Evolutionary conservation across 805 yeast genomes (phyloP), one percentile per base, ranked within the genome.

Genomic region (Lipomyces yamanashiensis): DNA sequence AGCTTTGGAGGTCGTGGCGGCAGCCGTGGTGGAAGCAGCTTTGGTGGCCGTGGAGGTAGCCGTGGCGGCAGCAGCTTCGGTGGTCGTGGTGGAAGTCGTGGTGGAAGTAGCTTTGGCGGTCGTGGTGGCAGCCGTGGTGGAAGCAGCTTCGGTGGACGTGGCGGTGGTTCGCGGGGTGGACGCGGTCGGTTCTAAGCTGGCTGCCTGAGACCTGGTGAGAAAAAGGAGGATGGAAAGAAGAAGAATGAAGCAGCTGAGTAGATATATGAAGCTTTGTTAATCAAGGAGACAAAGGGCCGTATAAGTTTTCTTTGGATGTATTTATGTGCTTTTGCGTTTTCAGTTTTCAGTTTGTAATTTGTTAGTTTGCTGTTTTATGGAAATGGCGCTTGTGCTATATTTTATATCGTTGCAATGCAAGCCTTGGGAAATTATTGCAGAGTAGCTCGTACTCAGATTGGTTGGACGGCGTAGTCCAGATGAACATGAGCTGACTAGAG

Each of bases 41-140:
- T 62, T 34, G 68, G 73, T n/a, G 62, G 69, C 40, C 58, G 72
- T 41, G 60, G 72, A 40, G 70, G 74, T 58, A 62, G 69, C 50
- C 74, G 79, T 36, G 77, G 79, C 50, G 68, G 78, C 45, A 75
- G 77, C 62, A 75, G 76, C 48, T 63, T 70, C 36, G 65, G 77
- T 56, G 77, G 78, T 59, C 73, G 69, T 19, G 62, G 74, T 23
- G 70, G 75, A 13, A 73, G 76, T 49, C 51, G 62, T 13, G 45
- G 63, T 63, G 67, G 71, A 17, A 70, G 71, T 39, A 63, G 67
- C 12, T 51, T 61, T 34, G 69, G 72, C 10, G 71, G 71, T 39
- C 58, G 50, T 13, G 43, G 45, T 19, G 53, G 62, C 3, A 65
- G 71, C n/a, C 61, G 67, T 21, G 49, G 70, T 23, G 71, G 74